A percentile compares a stretch with the other conserved stretches of the same genome.
phyloP scores from a whole-genome alignment of 345 rosid genomes.

The Geranium rotundifolium region DNA sequence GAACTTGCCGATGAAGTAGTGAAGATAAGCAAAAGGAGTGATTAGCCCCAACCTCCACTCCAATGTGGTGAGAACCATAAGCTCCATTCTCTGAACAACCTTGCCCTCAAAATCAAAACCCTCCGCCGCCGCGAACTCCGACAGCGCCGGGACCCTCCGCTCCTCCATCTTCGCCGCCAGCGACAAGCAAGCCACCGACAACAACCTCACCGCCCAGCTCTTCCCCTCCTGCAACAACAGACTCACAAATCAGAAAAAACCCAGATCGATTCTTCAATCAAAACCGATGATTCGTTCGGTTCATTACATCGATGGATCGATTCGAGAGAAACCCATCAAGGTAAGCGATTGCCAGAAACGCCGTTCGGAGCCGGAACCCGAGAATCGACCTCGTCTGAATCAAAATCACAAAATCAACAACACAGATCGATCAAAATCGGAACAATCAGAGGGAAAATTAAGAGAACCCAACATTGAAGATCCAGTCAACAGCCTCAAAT shows the following conservation, averaged over 20 bases:
- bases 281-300: background rate
- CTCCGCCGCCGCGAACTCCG: constrained; percentile 39
- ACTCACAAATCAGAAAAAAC: constrained; percentile 2
- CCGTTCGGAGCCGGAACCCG: constrained; percentile 59
- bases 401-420: background rate
- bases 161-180: constrained; percentile 90
- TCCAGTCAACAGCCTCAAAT: constrained; percentile 66
- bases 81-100: constrained; percentile 56
- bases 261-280: background rate
- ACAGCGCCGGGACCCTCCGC: constrained; percentile 40
- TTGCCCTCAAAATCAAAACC: constrained; percentile 34
- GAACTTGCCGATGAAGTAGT: constrained; percentile 40
- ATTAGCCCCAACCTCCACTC: constrained; percentile 61
- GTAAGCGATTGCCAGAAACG: constrained; percentile 55
- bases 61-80: constrained; percentile 52
- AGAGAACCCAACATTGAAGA: constrained; percentile 41
- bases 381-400: constrained; percentile 49
- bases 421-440: background rate
- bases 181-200: constrained; percentile 69
- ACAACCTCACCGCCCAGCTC: constrained; percentile 55
- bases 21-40: constrained; percentile 69
- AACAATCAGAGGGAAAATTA: background rate
- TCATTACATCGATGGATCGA: constrained; percentile 54
- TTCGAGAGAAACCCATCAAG: constrained; percentile 58
- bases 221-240: constrained; percentile 45